These are phyloP conservation scores for Diatrype stigma DNA, from an alignment of 2,329 filamentous ascomycete species.

Conservation along the genomic window DNA sequence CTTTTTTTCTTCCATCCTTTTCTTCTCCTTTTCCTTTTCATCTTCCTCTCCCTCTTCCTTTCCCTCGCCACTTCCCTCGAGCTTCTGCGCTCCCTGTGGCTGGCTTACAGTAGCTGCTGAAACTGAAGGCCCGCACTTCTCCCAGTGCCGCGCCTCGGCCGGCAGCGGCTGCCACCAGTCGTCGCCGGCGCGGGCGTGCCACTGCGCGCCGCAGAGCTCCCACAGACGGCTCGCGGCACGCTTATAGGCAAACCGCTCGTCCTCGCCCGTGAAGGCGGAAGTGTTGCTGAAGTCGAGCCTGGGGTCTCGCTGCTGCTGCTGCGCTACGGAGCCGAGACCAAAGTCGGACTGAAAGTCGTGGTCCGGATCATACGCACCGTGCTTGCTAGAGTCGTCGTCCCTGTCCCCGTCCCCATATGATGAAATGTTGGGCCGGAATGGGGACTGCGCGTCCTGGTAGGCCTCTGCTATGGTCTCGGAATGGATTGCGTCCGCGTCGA, in stretches of 20 bases:
- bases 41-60: too few species aligned
- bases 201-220: slow-evolving; percentile 72
- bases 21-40: too few species aligned
- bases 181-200: slow-evolving; percentile 60
- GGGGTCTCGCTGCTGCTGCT: slow-evolving; percentile 12
- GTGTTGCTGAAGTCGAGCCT: slow-evolving; percentile 64
- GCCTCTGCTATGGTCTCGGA: slow-evolving; percentile 68
- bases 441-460: slow-evolving; percentile 71
- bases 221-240: slow-evolving; percentile 72
- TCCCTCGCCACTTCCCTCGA: too few species aligned
- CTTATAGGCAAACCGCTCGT: slow-evolving; percentile 78
- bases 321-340: slow-evolving; percentile 24
- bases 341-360: slow-evolving; percentile 50
- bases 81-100: too few species aligned
- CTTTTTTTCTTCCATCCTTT: too few species aligned
- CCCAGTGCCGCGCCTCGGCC: slow-evolving; percentile 63
- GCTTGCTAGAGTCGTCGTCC: slow-evolving; percentile 34
- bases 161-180: slow-evolving; percentile 68
- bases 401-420: slow-evolving; percentile 59
- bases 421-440: slow-evolving; percentile 75
- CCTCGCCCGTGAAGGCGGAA: slow-evolving; percentile 70
- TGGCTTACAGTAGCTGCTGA: too few species aligned
- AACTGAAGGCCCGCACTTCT: slow-evolving; percentile 34
- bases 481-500: slow-evolving; percentile 50
- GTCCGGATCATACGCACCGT: slow-evolving; percentile 50